Evolutionary conservation across 2,329 filamentous ascomycete species (phyloP).

Genomic region (Xylaria polymorpha): DNA sequence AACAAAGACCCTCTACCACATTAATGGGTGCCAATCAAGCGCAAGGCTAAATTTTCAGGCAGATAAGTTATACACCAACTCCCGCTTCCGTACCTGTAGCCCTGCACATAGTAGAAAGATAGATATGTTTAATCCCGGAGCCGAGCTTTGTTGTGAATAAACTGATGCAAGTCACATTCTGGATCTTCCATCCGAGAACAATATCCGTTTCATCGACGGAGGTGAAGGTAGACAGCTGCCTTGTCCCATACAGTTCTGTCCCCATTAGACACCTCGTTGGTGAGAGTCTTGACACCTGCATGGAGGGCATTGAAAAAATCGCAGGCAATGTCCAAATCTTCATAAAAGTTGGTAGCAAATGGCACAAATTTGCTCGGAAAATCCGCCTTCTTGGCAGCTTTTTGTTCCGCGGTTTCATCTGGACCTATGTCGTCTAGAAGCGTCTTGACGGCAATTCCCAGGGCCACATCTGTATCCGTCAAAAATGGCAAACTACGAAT

Average conservation of each 20-base stretch:
- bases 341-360: conserved; percentile 66
- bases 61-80: conserved; percentile 18
- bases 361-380: conserved; percentile 69
- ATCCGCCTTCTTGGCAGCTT: conserved; percentile 57
- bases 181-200: conserved; percentile 13
- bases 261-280: conserved; percentile 57
- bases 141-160: conserved; percentile 18
- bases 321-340: conserved; percentile 68
- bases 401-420: conserved; percentile 62
- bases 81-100: conserved; percentile 3
- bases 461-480: conserved; percentile 76
- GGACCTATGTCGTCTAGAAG: conserved; percentile 78
- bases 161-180: conserved; percentile 14
- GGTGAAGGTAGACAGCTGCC: conserved; percentile 64
- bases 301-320: conserved; percentile 69
- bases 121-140: conserved; percentile 16
- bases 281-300: conserved; percentile 66
- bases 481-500: conserved; percentile 71
- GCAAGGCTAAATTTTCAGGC: background rate
- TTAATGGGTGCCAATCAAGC: background rate
- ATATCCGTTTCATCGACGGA: conserved; percentile 43
- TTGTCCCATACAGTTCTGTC: conserved; percentile 66
- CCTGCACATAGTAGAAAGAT: conserved; percentile 14
- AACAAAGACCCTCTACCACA: conserved; percentile 7
- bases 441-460: conserved; percentile 83